These are phyloP conservation scores for Cydonia oblonga DNA, from an alignment of 331 rosid species.

Conservation along the genomic window DNA sequence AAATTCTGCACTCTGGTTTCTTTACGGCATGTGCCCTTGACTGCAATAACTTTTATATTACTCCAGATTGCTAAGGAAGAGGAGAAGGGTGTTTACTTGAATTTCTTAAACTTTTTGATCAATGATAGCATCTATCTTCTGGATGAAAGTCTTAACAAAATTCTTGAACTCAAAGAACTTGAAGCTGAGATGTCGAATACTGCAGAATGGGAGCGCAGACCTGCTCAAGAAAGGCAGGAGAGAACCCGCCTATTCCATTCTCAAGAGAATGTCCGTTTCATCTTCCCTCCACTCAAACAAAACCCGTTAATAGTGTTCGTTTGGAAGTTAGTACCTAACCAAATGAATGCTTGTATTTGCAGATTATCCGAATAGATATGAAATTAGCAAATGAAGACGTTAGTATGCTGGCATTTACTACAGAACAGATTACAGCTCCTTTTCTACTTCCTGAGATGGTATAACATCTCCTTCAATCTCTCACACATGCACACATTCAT, in stretches of 20 bases:
- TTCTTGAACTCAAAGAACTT: slow-evolving; percentile 89
- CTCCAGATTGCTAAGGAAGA: slow-evolving; percentile 96
- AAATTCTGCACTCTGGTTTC: background rate
- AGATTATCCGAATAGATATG: slow-evolving; percentile 95
- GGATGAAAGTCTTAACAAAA: slow-evolving; percentile 93
- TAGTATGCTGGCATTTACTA: slow-evolving; percentile 80
- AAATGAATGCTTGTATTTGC: slow-evolving; percentile 11
- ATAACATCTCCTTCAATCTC: slow-evolving; percentile 7
- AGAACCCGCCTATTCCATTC: slow-evolving; percentile 88
- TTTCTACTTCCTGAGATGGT: slow-evolving; percentile 99
- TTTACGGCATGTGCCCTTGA: slow-evolving; percentile 2
- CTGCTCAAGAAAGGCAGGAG: slow-evolving; percentile 96
- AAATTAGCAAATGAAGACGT: slow-evolving; percentile 98
- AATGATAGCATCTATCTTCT: slow-evolving; percentile 97
- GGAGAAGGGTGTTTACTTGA: slow-evolving; percentile 94
- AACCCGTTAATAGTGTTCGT: background rate
- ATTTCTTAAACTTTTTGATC: slow-evolving; percentile 87
- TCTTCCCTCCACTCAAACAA: background rate
- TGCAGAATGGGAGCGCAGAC: slow-evolving; percentile 78
- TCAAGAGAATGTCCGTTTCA: slow-evolving; percentile 79
- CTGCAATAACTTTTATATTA: slow-evolving; percentile 2
- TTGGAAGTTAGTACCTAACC: slow-evolving; percentile 16
- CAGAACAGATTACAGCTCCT: slow-evolving; percentile 90
- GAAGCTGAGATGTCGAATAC: slow-evolving; percentile 98
- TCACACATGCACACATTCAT: background rate